Conservation (phyloP, 2,329 filamentous ascomycete species). For the Lasiodiplodia gonubiensis region DNA sequence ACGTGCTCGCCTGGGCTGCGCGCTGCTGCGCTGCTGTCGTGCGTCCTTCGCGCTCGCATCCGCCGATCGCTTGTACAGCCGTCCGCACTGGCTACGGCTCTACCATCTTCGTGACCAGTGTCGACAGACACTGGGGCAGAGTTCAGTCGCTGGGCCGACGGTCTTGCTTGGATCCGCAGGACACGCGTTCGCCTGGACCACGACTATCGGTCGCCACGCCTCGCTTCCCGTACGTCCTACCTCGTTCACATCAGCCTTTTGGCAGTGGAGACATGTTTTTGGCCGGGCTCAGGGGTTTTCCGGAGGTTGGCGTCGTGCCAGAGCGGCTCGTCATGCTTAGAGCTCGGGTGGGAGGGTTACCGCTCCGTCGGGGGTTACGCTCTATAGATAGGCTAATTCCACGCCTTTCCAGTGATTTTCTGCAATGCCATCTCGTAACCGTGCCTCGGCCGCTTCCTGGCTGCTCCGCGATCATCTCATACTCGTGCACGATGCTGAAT, state of each 20-base stretch:
- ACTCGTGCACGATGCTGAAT: background rate
- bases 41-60: background rate
- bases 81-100: background rate
- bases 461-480: conserved; percentile 1
- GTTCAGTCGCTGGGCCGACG: background rate
- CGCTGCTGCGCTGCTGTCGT: background rate
- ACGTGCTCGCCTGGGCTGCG: background rate
- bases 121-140: background rate
- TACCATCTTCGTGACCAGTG: background rate
- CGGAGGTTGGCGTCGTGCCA: background rate
- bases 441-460: background rate
- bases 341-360: conserved; percentile 6
- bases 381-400: background rate
- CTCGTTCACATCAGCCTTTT: no score
- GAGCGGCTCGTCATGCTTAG: background rate
- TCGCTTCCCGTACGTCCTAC: no score
- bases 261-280: no score
- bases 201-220: no score
- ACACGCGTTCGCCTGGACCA: no score
- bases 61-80: background rate
- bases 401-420: background rate
- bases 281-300: no score
- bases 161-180: no score
- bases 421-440: conserved; percentile 9
- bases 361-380: background rate